Conservation (phyloP, 257 asterid genomes). For the Nicotiana noctiflora region DNA sequence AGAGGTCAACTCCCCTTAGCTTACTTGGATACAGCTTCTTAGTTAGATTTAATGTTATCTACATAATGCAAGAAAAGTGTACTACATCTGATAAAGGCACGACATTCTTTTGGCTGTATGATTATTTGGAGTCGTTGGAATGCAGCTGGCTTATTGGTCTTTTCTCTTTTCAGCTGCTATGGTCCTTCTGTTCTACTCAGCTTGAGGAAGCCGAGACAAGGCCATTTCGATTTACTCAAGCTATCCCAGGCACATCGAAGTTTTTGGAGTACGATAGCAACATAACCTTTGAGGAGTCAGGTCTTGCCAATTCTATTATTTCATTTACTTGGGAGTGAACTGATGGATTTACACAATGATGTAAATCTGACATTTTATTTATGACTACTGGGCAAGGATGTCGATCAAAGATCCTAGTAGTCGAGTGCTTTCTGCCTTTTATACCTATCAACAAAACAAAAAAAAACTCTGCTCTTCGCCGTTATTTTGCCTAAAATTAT, state of each 20-base stretch:
- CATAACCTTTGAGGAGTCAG: constrained; percentile 59
- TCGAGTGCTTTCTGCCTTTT: neutral
- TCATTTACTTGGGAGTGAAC: constrained; percentile 71
- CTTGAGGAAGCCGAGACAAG: constrained; percentile 52
- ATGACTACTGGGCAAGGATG: neutral
- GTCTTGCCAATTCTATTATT: constrained; percentile 82
- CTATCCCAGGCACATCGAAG: constrained; percentile 66
- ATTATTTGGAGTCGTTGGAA: neutral
- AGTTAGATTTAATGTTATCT: neutral
- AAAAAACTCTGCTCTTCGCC: neutral
- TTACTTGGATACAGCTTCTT: neutral
- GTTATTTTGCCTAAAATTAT: neutral
- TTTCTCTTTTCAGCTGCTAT: constrained; percentile 48
- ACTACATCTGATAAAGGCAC: neutral
- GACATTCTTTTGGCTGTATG: neutral
- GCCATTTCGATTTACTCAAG: constrained; percentile 61
- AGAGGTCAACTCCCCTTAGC: neutral
- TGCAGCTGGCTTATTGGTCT: neutral
- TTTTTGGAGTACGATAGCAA: constrained; percentile 38
- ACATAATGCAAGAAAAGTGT: neutral
- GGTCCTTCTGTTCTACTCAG: constrained; percentile 79
- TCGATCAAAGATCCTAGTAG: neutral
- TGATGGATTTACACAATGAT: neutral
- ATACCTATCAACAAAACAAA: neutral
- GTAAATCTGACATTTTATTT: neutral